These are phyloP conservation scores for Boechera stricta DNA, from an alignment of 345 rosid genomes.

Conservation along the genomic window DNA sequence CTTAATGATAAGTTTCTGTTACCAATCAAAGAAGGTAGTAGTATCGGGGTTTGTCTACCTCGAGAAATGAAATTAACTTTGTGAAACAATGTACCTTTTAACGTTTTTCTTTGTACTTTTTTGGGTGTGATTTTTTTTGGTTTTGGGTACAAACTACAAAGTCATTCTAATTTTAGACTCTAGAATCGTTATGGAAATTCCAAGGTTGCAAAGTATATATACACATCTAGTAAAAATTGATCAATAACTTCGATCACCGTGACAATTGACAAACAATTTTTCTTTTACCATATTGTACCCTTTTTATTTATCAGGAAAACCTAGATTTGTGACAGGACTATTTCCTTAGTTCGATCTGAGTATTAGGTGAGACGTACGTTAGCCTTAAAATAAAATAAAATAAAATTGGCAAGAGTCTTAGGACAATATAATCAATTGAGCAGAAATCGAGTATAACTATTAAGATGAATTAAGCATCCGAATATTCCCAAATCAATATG, in stretches of 20 bases:
- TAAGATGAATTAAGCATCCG: not conserved
- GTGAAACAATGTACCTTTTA: conserved; percentile 42
- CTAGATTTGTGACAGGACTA: not conserved
- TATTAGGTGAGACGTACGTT: not conserved
- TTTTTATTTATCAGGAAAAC: not conserved
- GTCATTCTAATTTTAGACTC: conserved; percentile 27
- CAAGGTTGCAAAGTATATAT: not conserved
- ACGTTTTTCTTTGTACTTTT: conserved; percentile 39
- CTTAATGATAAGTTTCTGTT: conserved; percentile 45
- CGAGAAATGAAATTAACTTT: conserved; percentile 39
- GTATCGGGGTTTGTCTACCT: conserved; percentile 38
- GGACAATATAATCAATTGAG: not conserved
- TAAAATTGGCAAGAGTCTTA: not conserved
- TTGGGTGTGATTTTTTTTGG: conserved; percentile 33
- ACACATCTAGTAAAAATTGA: not conserved
- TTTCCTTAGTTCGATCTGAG: not conserved
- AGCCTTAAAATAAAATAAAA: not conserved
- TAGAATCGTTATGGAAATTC: conserved; percentile 10
- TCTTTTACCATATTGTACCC: not conserved
- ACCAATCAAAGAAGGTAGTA: conserved; percentile 43
- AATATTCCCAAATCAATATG: no score
- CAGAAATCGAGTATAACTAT: not conserved
- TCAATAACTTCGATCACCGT: not conserved
- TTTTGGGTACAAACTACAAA: conserved; percentile 20
- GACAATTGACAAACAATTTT: not conserved